phyloP scores from a whole-genome alignment of 2,329 filamentous ascomycete genomes.

The Aspergillus sp. region DNA sequence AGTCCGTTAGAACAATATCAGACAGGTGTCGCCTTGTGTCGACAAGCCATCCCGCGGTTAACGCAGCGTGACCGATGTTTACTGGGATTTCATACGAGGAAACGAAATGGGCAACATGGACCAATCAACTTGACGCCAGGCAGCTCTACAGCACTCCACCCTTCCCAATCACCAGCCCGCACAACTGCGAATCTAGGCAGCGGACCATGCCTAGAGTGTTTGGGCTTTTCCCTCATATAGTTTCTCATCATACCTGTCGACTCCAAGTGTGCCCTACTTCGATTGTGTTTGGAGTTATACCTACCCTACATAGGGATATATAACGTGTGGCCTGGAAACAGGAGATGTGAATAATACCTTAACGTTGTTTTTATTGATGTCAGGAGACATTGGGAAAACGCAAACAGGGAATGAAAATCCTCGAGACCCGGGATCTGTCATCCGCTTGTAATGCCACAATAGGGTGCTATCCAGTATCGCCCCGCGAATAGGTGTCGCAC shows the following conservation, averaged over 20 bases:
- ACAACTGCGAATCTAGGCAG: not conserved
- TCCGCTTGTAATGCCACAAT: not conserved
- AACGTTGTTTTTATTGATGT: not conserved
- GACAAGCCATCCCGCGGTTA: not conserved
- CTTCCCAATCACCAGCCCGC: not conserved
- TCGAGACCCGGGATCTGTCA: not conserved
- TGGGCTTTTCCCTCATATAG: not conserved
- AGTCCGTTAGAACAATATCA: constrained; percentile 1
- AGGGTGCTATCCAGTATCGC: not conserved
- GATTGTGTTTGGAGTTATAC: not conserved
- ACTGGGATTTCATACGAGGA: not conserved
- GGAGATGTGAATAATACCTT: not conserved
- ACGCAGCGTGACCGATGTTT: not conserved
- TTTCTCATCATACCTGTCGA: not conserved
- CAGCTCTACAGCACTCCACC: not conserved
- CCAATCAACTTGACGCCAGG: not conserved
- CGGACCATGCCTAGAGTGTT: not conserved
- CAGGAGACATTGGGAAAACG: not conserved
- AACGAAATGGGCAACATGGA: not conserved
- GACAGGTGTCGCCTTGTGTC: not conserved
- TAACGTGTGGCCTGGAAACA: not conserved
- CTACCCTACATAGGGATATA: not conserved
- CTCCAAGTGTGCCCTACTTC: not conserved
- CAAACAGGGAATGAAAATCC: not conserved
- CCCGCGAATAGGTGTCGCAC: not conserved